Base-by-base conservation (phyloP, 441 rosid genomes). In the Aleurites moluccanus region DNA sequence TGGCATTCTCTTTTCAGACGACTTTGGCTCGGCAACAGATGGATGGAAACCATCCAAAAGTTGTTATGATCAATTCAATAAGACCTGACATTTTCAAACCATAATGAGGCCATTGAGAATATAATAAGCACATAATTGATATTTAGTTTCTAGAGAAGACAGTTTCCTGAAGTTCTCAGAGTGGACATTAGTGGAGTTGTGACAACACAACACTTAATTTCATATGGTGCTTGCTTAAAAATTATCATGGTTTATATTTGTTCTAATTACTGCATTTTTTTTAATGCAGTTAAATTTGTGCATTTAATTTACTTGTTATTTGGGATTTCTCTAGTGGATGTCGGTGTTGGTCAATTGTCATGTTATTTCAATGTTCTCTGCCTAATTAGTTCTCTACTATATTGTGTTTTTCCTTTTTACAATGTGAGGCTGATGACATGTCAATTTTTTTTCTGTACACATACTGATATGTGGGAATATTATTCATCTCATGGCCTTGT, bases 1-100 rank as follows among this genome's bases (percentile, higher is more conserved):
- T 16, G 7, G 60, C 27, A 21, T 28, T 27, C 21, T 14, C 35
- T 53, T 28, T 56, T 49, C 55, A 21, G 18, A 10, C 3, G 25
- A 40, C 35, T 59, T 71, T 40, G 74, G 42, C 67, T 59, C 10
- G 44, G 67, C 60, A 25, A 71, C 42, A 67, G 23, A 70, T 57
- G 38, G 38, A 23, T 70, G 38, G 21, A 6, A 40, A 45, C 28
- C 67, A 44, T 30, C 28, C 49, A 56, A 53, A 73, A 66, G 40
- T 53, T 73, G 23, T 64, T 53, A 21, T 47, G n/a, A 33, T 21
- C 55, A 25, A 27, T 74, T 67, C 20, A 42, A 25, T 35, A 40
- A 57, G 18, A 27, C 27, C 14, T 61, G 3, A 61, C 21, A 42
- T 21, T 75, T 75, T 60, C 33, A 18, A 8, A 10, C 18, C 44